Percentiles rank a stretch among this genome's conserved stretches.
Conservation (phyloP, 2,329 filamentous ascomycete species). For the Arthrobotrys megalospora region DNA sequence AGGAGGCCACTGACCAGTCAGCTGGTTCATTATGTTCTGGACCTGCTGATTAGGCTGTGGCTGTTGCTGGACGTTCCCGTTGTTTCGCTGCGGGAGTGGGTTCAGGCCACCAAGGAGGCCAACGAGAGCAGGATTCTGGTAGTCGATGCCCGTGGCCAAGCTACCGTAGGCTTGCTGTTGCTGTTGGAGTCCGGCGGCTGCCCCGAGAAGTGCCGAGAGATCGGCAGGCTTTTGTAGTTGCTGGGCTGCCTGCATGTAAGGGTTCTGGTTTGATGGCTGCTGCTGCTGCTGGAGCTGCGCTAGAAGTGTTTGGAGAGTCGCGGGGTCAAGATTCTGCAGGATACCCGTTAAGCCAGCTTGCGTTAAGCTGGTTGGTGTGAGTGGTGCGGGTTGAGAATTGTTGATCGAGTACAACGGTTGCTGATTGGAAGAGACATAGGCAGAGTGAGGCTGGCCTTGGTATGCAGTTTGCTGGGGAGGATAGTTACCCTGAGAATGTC, state of each 20-base stretch:
- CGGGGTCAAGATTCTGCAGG: conserved; percentile 78
- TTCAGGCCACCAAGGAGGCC: conserved; percentile 39
- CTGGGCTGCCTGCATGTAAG: conserved; percentile 54
- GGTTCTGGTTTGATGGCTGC: conserved; percentile 63
- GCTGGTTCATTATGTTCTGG: conserved; percentile 59
- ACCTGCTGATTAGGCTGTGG: conserved; percentile 59
- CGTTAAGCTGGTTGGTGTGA: conserved; percentile 65
- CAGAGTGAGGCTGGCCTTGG: conserved; percentile 62
- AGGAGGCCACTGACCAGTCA: conserved; percentile 56
- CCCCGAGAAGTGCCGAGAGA: conserved; percentile 55
- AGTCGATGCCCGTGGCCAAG: conserved; percentile 46
- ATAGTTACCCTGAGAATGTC: conserved; percentile 65
- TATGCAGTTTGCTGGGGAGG: conserved; percentile 64
- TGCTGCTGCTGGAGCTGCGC: conserved; percentile 70
- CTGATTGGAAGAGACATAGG: conserved; percentile 64
- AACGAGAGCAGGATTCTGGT: conserved; percentile 54
- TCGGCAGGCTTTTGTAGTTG: conserved; percentile 52
- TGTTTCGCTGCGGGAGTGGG: conserved; percentile 35
- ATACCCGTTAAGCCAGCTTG: conserved; percentile 74
- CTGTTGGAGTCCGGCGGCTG: conserved; percentile 44
- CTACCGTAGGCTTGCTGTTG: conserved; percentile 41
- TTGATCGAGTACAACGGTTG: conserved; percentile 66
- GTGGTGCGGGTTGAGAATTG: conserved; percentile 64
- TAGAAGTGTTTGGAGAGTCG: conserved; percentile 79
- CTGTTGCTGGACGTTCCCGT: conserved; percentile 30